Percentiles rank a stretch among this genome's conserved stretches.
Conservation (phyloP, 2,329 filamentous ascomycete species). For the Fusarium agapanthi region DNA sequence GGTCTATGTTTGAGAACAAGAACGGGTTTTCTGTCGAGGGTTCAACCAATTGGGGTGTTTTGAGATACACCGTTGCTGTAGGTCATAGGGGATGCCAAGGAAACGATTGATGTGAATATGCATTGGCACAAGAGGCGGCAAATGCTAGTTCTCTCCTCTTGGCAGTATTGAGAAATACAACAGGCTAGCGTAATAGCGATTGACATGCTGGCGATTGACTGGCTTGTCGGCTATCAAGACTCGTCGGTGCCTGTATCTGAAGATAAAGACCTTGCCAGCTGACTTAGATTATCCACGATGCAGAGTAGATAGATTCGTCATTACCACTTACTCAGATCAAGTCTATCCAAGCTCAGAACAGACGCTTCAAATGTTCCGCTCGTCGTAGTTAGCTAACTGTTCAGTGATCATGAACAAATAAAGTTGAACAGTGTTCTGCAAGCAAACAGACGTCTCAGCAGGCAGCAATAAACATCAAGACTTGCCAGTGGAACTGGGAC, state of each 20-base stretch:
- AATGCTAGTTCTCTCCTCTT: neutral
- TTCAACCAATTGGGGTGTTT: neutral
- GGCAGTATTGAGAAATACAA: rapidly evolving
- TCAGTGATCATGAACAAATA: rapidly evolving
- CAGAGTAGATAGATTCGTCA: rapidly evolving
- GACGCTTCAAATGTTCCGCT: rapidly evolving
- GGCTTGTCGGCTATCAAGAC: neutral
- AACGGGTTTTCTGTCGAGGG: neutral
- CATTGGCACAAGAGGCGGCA: rapidly evolving
- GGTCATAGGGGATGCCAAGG: neutral
- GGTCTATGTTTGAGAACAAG: neutral
- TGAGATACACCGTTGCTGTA: neutral
- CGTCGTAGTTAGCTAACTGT: rapidly evolving
- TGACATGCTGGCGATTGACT: rapidly evolving
- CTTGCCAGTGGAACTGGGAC: neutral
- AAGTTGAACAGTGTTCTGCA: rapidly evolving
- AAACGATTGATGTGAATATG: neutral
- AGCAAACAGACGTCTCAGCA: neutral
- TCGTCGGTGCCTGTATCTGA: neutral
- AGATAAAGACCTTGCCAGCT: neutral
- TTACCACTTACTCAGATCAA: rapidly evolving
- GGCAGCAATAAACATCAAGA: neutral
- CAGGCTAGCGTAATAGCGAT: rapidly evolving
- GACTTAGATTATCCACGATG: rapidly evolving
- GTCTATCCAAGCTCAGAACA: neutral